These are phyloP conservation scores for Zymoseptoria tritici DNA, from an alignment of 2,329 filamentous ascomycete genomes.

Conservation along the genomic window DNA sequence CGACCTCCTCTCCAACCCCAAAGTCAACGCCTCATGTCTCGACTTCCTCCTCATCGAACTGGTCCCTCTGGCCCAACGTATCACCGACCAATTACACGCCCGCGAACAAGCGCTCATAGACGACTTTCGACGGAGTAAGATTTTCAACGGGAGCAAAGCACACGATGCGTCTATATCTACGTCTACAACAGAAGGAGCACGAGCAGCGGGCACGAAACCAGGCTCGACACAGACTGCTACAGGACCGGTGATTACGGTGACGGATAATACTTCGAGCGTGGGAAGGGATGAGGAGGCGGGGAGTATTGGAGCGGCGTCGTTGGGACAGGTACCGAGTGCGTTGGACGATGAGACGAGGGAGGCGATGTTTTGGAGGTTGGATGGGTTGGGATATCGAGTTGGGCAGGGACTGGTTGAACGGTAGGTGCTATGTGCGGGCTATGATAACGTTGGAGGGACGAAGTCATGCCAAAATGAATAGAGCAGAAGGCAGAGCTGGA, in stretches of 20 bases:
- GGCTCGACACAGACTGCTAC: conserved; percentile 9
- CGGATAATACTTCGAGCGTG: conserved; percentile 8
- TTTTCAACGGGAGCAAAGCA: conserved; percentile 16
- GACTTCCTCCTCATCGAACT: conserved; percentile 95
- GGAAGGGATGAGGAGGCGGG: conserved; percentile 4
- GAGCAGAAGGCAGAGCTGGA: neutral
- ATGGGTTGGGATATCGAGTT: conserved; percentile 81
- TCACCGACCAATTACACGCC: conserved; percentile 64
- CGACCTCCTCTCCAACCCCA: conserved; percentile 24
- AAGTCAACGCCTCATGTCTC: conserved; percentile 70
- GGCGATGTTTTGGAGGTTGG: conserved; percentile 75
- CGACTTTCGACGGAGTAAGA: conserved; percentile 23
- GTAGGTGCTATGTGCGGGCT: conserved; percentile 47
- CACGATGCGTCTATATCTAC: conserved; percentile 15
- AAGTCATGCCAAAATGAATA: neutral
- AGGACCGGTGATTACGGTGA: conserved; percentile 9
- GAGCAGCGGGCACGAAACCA: neutral
- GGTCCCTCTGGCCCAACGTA: conserved; percentile 84
- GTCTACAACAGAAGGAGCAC: conserved; percentile 15
- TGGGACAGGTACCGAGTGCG: conserved; percentile 9
- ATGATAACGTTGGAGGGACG: neutral
- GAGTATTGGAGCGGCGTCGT: conserved; percentile 1
- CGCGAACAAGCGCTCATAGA: conserved; percentile 37
- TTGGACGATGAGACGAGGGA: conserved; percentile 73
- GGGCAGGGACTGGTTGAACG: conserved; percentile 87